Conservation (phyloP, 371 early-diverging fungal genomes). For the Rhizomucor miehei region DNA sequence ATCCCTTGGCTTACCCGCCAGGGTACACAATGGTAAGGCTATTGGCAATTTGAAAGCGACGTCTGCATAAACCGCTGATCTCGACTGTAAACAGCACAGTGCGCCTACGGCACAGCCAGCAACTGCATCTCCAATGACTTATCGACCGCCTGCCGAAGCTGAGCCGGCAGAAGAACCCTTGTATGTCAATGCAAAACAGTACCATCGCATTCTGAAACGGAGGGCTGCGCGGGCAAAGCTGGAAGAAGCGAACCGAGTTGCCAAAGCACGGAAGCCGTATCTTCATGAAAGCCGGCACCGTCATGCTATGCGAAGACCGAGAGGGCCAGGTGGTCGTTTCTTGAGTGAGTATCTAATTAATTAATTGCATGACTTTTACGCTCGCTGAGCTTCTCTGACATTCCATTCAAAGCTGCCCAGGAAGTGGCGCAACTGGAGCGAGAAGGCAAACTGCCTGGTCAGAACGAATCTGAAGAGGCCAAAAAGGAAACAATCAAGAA, state of each 20-base stretch:
- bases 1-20: too few relatives aligned
- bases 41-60: too few relatives aligned
- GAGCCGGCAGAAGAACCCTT: slow-evolving; percentile 61
- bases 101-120: neutral
- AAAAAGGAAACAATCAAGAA: neutral
- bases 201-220: slow-evolving; percentile 86
- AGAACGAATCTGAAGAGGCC: neutral
- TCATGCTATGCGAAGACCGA: slow-evolving; percentile 93
- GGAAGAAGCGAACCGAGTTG: slow-evolving; percentile 56
- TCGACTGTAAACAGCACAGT: neutral
- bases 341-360: slow-evolving; percentile 38
- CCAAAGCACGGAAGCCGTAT: slow-evolving; percentile 71
- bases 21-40: too few relatives aligned
- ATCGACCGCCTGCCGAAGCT: slow-evolving; percentile 7
- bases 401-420: slow-evolving; percentile 39
- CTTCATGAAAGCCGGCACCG: slow-evolving; percentile 94
- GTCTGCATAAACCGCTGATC: neutral
- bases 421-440: slow-evolving; percentile 61
- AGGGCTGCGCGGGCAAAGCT: slow-evolving; percentile 69
- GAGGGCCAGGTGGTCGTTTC: slow-evolving; percentile 90
- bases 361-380: slow-evolving; percentile 1
- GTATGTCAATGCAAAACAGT: slow-evolving; percentile 93
- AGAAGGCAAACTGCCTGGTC: slow-evolving; percentile 24
- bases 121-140: neutral
- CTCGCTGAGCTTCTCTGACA: neutral